Evolutionary conservation across 805 yeast genomes (phyloP), one percentile per base, ranked within the genome.

Genomic region (Starmera amethionina): DNA sequence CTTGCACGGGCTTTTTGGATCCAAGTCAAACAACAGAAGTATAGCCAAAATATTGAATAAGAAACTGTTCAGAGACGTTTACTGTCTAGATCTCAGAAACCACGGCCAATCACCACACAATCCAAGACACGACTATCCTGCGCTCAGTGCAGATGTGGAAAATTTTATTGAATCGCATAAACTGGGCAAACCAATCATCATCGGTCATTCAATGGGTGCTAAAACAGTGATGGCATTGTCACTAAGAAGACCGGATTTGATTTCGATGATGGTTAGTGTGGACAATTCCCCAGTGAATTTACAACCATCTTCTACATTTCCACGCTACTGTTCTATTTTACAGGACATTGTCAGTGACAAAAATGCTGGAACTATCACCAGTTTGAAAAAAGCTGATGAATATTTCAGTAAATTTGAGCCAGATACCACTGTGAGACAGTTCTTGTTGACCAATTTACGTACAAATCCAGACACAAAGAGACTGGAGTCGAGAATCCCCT

Each of bases 161-260:
- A 51, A 62, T 15, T 90, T 88, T 54, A 71, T 89, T 10, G 51
- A 54, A 1, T 56, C 46, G 42, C 64, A 58, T 5, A 51, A 44
- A 3, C 44, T 58, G 16, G 55, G 53, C 11, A 68, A 72, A 38
- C 82, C 85, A 0, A 73, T 83, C n/a, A 43, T 83, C 15, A 63
- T 83, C 14, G 94, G 94, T 0, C 93, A 83, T 56, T 82, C 90
- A 0, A 82, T 85, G 93, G 98, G 98, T 7, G 98, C 95, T 5
- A 89, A 90, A 54, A 73, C 90, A 0, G 96, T 82, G 6, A 89
- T 90, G 97, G 88, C 93, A 0, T 66, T 83, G 5, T 80, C 86
- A 0, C 63, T 93, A 42, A 66, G 87, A 38, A 66, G 73, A 18
- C 90, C 89, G 0, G 72, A 74, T 1, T 49, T 79, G 10, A 77